Conservation (phyloP, 306 rosid species). For the Vigna unguiculata region DNA sequence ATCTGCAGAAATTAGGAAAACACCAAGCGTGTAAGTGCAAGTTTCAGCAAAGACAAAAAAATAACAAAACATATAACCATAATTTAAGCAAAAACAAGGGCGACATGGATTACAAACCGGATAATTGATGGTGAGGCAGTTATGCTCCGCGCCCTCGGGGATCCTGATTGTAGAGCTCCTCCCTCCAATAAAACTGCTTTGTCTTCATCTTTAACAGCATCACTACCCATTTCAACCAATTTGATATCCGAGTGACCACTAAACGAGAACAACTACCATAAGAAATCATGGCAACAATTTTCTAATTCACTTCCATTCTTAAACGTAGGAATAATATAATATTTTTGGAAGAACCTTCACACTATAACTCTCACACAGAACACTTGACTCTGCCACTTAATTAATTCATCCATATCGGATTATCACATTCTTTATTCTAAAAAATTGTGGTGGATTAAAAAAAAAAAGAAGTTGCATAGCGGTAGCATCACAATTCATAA, state of each 20-base stretch:
- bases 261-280: constrained; percentile 39
- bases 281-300: constrained; percentile 37
- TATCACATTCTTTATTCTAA: background rate
- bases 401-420: background rate
- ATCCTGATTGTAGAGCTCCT: constrained; percentile 64
- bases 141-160: constrained; percentile 66
- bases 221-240: constrained; percentile 66
- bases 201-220: constrained; percentile 74
- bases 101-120: constrained; percentile 54
- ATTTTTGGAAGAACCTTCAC: constrained; percentile 1
- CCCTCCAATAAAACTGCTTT: constrained; percentile 73
- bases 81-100: constrained; percentile 23
- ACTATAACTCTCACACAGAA: constrained; percentile 13
- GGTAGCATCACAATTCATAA: constrained; percentile 12
- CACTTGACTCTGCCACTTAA: constrained; percentile 8
- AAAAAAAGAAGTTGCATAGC: background rate
- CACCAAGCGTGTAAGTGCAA: constrained; percentile 1
- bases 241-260: constrained; percentile 78
- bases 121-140: constrained; percentile 59
- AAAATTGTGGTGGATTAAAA: background rate
- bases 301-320: constrained; percentile 5
- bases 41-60: constrained; percentile 42
- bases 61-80: background rate
- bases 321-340: constrained; percentile 12
- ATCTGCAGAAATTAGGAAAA: constrained; percentile 56